phyloP scores from a whole-genome alignment of 176 grass and related monocot species.

The Oryza longistaminata region DNA sequence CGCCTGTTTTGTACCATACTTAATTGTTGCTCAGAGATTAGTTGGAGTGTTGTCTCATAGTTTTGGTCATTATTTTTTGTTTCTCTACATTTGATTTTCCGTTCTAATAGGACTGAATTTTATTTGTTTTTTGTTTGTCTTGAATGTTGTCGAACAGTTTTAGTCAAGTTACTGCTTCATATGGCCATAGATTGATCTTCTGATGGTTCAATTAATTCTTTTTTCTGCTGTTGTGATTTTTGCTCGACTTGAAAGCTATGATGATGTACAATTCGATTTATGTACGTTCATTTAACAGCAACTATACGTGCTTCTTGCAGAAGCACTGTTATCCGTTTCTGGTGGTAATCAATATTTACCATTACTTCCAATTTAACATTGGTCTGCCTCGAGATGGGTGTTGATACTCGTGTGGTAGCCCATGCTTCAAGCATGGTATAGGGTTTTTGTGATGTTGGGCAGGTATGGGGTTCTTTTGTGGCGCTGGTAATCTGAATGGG shows the following conservation, averaged over 20 bases:
- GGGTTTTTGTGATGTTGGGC: background rate
- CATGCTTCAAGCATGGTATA: no score
- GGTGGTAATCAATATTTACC: background rate
- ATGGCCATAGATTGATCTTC: conserved; percentile 27
- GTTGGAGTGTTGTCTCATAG: conserved; percentile 35
- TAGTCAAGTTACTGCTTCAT: conserved; percentile 24
- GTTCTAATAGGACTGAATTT: conserved; percentile 24
- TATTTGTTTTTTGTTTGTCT: conserved; percentile 30
- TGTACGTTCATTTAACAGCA: background rate
- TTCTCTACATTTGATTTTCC: conserved; percentile 22
- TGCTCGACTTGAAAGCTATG: background rate
- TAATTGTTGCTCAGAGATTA: conserved; percentile 48
- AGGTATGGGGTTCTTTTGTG: background rate
- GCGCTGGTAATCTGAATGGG: background rate
- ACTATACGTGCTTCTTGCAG: background rate
- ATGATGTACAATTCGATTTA: background rate
- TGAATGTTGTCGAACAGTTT: conserved; percentile 38
- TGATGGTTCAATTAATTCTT: background rate
- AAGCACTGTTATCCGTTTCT: background rate
- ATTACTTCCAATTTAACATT: no score
- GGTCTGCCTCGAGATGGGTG: no score
- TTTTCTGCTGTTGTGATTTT: background rate
- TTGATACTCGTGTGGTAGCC: no score
- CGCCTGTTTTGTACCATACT: conserved; percentile 73
- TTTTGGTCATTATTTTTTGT: conserved; percentile 18